Evolutionary conservation across 805 yeast species (phyloP).

Genomic region (Sungouiella thailandica): DNA sequence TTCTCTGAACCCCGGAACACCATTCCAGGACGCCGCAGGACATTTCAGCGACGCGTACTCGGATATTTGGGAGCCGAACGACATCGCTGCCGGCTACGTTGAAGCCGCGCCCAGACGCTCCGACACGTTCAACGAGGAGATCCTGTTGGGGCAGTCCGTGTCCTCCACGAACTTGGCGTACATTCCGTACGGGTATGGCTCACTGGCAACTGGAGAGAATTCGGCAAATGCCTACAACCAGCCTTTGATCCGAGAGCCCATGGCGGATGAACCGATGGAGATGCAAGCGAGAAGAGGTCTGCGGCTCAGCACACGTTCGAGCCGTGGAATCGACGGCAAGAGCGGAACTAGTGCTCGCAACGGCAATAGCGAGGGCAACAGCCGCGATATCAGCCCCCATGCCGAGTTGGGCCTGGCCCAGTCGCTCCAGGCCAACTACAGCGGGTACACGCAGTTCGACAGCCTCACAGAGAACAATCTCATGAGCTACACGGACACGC

Average conservation of each 20-base stretch:
- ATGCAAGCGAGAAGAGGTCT: too few relatives aligned
- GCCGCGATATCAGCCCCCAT: too few relatives aligned
- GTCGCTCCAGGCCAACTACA: constrained; percentile 6
- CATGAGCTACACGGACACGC: constrained; percentile 10
- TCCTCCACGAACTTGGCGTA: constrained; percentile 32
- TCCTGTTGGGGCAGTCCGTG: constrained; percentile 36
- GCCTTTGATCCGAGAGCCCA: not conserved
- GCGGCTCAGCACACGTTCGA: too few relatives aligned
- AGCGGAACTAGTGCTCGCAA: too few relatives aligned
- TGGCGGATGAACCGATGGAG: too few relatives aligned
- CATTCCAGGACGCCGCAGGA: constrained; percentile 33
- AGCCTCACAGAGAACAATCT: constrained; percentile 16
- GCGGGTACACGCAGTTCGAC: too few relatives aligned
- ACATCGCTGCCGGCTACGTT: not conserved
- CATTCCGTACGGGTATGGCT: too few relatives aligned
- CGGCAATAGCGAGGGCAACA: too few relatives aligned
- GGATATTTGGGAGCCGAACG: constrained; percentile 6
- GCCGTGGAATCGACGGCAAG: too few relatives aligned
- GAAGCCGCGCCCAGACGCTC: constrained; percentile 1
- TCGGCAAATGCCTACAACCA: not conserved
- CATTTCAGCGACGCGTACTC: constrained; percentile 21
- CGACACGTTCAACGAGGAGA: constrained; percentile 28
- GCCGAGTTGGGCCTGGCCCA: too few relatives aligned
- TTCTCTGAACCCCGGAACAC: constrained; percentile 33
- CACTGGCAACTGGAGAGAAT: too few relatives aligned